Percentiles rank a stretch among this genome's conserved stretches.
These are phyloP conservation scores for Boletus patriciae DNA, from an alignment of 768 basidiomycete species.

Conservation along the genomic window DNA sequence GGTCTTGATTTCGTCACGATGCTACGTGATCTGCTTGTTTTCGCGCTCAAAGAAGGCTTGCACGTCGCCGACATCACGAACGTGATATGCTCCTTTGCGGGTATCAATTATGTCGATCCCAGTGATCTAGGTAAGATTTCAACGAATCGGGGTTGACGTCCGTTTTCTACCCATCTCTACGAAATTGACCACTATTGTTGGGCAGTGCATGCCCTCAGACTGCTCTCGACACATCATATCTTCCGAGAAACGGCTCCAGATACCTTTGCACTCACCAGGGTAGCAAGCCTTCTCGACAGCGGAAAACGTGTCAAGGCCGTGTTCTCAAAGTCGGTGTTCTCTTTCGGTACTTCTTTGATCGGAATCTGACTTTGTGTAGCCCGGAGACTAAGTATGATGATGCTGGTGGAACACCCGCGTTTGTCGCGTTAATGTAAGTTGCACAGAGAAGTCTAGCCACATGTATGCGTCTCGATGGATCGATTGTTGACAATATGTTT, in stretches of 20 bases:
- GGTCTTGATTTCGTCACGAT: neutral
- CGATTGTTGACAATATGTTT: slow-evolving; percentile 4
- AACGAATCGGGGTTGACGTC: neutral
- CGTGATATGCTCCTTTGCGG: slow-evolving; percentile 20
- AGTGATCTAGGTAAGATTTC: slow-evolving; percentile 16
- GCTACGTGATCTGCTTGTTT: neutral
- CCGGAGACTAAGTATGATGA: slow-evolving; percentile 65
- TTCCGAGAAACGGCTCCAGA: slow-evolving; percentile 67
- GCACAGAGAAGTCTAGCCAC: neutral
- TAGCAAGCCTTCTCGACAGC: slow-evolving; percentile 67
- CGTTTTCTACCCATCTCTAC: neutral
- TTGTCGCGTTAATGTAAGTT: slow-evolving; percentile 66
- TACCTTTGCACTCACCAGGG: slow-evolving; percentile 69
- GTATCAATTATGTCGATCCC: slow-evolving; percentile 18
- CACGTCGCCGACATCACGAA: slow-evolving; percentile 25
- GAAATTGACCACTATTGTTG: neutral
- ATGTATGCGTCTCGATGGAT: neutral
- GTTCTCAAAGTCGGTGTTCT: slow-evolving; percentile 42
- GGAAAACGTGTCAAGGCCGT: slow-evolving; percentile 57
- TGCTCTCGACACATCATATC: slow-evolving; percentile 79
- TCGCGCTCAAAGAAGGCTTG: slow-evolving; percentile 13
- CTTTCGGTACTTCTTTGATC: neutral
- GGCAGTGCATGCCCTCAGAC: slow-evolving; percentile 68
- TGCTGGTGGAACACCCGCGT: slow-evolving; percentile 66
- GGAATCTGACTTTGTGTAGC: slow-evolving; percentile 31